phyloP scores from a whole-genome alignment of 2,329 filamentous ascomycete species.

The Chlorencoelia australis region DNA sequence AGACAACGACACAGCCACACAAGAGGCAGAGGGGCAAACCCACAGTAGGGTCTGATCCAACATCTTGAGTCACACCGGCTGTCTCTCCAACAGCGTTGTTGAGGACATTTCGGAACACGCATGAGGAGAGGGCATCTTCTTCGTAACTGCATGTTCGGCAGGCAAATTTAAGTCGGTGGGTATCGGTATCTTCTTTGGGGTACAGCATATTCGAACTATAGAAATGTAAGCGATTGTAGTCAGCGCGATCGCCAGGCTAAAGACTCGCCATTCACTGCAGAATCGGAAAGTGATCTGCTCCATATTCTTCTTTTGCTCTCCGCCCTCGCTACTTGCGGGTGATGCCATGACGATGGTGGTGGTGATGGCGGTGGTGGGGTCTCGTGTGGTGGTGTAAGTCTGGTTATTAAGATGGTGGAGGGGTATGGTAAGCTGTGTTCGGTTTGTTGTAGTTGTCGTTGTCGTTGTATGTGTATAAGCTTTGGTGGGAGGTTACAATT shows the following conservation, averaged over 20 bases:
- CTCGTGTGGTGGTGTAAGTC: no score
- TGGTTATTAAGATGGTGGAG: no score
- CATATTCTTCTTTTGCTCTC: conserved; percentile 37
- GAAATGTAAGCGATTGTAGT: conserved; percentile 14
- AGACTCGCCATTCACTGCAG: conserved; percentile 79
- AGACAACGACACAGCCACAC: conserved; percentile 37
- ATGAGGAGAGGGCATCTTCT: conserved; percentile 76
- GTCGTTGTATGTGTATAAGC: no score
- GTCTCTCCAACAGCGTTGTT: conserved; percentile 89
- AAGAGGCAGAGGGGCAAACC: conserved; percentile 47
- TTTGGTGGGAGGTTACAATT: no score
- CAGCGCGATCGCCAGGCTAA: conserved; percentile 8
- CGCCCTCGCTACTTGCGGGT: conserved; percentile 39
- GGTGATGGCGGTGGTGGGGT: background rate
- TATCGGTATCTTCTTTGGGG: conserved; percentile 82
- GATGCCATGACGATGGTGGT: conserved; percentile 40
- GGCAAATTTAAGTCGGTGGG: conserved; percentile 81
- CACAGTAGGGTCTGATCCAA: conserved; percentile 97
- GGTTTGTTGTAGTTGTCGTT: no score
- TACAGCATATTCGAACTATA: conserved; percentile 89
- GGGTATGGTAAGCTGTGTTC: no score
- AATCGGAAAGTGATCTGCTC: conserved; percentile 95
- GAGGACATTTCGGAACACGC: conserved; percentile 91
- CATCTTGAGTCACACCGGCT: conserved; percentile 93
- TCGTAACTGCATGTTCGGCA: conserved; percentile 93